Base-by-base conservation (phyloP, 441 rosid genomes). In the Isatis lusitanica region DNA sequence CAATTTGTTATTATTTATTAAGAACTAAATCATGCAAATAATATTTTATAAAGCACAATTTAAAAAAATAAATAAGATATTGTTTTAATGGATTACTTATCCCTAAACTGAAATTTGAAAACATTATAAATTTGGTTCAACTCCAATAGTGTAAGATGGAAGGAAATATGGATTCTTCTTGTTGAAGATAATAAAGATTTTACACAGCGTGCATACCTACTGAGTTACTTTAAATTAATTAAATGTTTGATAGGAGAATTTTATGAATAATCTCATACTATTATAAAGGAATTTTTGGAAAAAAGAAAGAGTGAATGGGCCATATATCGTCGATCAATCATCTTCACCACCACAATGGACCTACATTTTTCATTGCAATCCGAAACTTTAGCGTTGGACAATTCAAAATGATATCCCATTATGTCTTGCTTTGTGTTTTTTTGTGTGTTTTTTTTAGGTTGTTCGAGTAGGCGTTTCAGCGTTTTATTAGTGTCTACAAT, bases 321-420 rank as follows among this genome's bases (percentile, higher is more conserved):
- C 63, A 75, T 31, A 30, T 55, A 55, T 21, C n/a, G 2, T 55
- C 64, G 69, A 68, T 74, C 63, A 68, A 68, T 51, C 68, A 68
- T 67, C 56, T 31, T 75, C 69, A 67, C 28, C 44, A 33, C 30
- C 69, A 21, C 51, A 59, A 58, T 28, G 63, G 74, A 60, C 68
- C 63, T 42, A 60, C 68, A 36, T 13, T 60, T 74, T 74, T 46
- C 63, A 75, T 68, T 16, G 59, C 69, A 75, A 75, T 75, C 74
- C 64, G 36, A 55, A 52, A 60, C 74, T 68, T 68, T 68, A 53
- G 43, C 65, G 35, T 53, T 63, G 38, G 59, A 51, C 74, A 60
- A 51, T 51, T 60, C 52, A 62, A 38, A 68, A 61, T 61, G 31
- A 35, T 35, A 71, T 18, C 52, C 35, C 75, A 50, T 71, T 62